A percentile compares a stretch with the other conserved stretches of the same genome.
These are phyloP conservation scores for Aspergillus pseudonomiae DNA, from an alignment of 2,329 filamentous ascomycete species.

Conservation along the genomic window DNA sequence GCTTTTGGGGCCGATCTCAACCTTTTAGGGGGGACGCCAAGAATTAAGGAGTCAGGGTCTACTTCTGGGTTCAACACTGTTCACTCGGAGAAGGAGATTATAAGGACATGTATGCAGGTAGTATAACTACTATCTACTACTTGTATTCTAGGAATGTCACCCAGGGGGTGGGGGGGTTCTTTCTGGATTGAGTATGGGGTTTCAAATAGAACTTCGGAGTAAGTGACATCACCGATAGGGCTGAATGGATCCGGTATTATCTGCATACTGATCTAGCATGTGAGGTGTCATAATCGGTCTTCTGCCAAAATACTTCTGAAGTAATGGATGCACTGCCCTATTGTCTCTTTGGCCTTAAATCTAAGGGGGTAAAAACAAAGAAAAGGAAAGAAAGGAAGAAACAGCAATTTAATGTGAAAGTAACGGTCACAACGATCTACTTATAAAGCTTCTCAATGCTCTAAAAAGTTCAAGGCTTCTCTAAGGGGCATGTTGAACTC, in stretches of 20 bases:
- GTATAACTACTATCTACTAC: neutral
- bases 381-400: neutral
- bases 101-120: neutral
- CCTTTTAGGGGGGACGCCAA: neutral
- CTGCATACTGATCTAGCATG: neutral
- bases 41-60: neutral
- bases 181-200: neutral
- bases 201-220: neutral
- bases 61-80: neutral
- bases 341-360: neutral
- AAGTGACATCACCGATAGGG: neutral
- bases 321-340: too few species aligned
- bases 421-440: neutral
- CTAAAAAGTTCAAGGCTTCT: neutral
- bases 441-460: neutral
- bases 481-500: neutral
- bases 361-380: neutral
- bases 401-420: neutral
- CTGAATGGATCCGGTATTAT: neutral
- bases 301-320: neutral
- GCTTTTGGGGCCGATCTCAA: neutral
- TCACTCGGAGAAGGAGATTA: neutral
- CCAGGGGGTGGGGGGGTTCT: too few species aligned
- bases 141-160: neutral
- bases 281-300: neutral